phyloP scores from a whole-genome alignment of 1,284 basidiomycete genomes.

The Boletus semigastroideus region DNA sequence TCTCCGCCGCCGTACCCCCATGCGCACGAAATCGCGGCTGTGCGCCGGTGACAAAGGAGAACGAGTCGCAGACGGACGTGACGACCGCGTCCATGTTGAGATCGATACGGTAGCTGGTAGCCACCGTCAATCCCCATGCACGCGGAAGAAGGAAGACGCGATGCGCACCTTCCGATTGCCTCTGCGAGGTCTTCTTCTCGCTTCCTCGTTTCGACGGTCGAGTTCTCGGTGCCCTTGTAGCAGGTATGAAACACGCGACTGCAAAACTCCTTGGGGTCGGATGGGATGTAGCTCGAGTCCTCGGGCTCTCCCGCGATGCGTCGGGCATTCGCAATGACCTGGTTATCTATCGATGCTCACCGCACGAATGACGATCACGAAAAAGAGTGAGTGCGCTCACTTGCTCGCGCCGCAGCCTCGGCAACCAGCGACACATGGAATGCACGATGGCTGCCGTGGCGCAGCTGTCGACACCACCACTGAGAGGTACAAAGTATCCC shows the following conservation, averaged over 20 bases:
- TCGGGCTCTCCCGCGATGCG: constrained; percentile 85
- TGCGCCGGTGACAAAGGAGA: constrained; percentile 79
- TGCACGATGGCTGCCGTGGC: constrained; percentile 94
- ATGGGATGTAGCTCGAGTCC: constrained; percentile 79
- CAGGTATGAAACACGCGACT: constrained; percentile 93
- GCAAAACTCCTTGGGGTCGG: constrained; percentile 85
- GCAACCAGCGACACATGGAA: constrained; percentile 94
- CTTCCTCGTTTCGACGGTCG: constrained; percentile 80
- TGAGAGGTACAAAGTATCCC: constrained; percentile 95
- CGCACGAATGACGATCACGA: background rate
- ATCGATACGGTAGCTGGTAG: constrained; percentile 83
- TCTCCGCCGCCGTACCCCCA: constrained; percentile 87
- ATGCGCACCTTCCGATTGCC: constrained; percentile 79
- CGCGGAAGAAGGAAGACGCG: constrained; percentile 10
- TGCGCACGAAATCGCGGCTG: constrained; percentile 87
- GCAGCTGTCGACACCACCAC: constrained; percentile 97
- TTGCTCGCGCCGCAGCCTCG: constrained; percentile 69
- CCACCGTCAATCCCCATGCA: constrained; percentile 7
- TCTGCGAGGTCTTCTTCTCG: constrained; percentile 85
- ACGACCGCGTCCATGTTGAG: constrained; percentile 96
- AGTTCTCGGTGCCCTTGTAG: constrained; percentile 99
- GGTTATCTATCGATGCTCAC: constrained; percentile 53
- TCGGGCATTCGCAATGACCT: constrained; percentile 90
- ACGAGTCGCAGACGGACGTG: constrained; percentile 77
- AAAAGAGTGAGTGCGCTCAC: constrained; percentile 43